phyloP scores from a whole-genome alignment of 352 stramenopile genomes.

The Phytophthora pseudosyringae region DNA sequence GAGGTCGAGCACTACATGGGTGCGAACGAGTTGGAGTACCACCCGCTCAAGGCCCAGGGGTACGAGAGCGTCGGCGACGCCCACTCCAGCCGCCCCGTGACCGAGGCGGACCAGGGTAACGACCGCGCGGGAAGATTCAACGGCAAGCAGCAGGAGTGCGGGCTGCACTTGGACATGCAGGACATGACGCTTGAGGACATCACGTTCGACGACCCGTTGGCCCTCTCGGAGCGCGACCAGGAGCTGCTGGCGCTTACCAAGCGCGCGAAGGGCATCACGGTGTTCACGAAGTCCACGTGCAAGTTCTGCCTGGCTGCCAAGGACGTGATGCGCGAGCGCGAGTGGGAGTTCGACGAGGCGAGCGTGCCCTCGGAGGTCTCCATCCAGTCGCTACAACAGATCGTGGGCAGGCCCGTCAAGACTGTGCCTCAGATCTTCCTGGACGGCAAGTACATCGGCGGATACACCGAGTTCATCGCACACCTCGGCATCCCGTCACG shows the following conservation, averaged over 20 bases:
- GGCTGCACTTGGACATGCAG: conserved; percentile 81
- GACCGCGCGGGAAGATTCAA: conserved; percentile 84
- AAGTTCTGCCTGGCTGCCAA: conserved; percentile 79
- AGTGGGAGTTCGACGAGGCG: conserved; percentile 75
- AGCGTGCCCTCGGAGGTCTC: conserved; percentile 63
- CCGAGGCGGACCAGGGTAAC: conserved; percentile 63
- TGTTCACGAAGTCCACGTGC: conserved; percentile 82
- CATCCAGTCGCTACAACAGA: conserved; percentile 60
- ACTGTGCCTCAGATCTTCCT: conserved; percentile 86
- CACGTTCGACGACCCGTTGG: conserved; percentile 53
- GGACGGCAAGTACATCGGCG: conserved; percentile 78
- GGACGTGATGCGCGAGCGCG: conserved; percentile 55
- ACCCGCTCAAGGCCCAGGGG: conserved; percentile 84
- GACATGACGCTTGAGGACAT: conserved; percentile 65
- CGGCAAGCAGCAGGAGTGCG: conserved; percentile 83
- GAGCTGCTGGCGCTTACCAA: conserved; percentile 49
- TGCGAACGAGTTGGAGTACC: conserved; percentile 69
- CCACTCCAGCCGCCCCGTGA: conserved; percentile 86
- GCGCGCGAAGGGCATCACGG: conserved; percentile 55
- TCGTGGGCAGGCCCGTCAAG: conserved; percentile 62
- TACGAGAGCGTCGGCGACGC: conserved; percentile 86
- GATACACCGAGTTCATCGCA: conserved; percentile 75
- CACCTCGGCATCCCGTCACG: conserved; percentile 69
- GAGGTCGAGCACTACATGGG: conserved; percentile 84
- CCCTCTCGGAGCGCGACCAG: conserved; percentile 51